phyloP scores from a whole-genome alignment of 345 rosid genomes.

The Pugionium dolabratum region DNA sequence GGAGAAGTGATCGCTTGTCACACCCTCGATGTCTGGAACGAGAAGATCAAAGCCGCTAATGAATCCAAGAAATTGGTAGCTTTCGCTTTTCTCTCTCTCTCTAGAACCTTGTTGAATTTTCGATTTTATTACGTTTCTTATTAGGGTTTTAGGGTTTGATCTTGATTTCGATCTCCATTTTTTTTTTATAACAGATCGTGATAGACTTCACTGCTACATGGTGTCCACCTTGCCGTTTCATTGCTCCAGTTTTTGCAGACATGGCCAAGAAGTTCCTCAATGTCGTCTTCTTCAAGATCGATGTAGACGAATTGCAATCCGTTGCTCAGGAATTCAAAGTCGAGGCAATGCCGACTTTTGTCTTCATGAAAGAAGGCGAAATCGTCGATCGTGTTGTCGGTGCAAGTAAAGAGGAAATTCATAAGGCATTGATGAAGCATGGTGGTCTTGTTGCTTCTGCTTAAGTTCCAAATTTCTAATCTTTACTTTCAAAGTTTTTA shows the following conservation, averaged over 20 bases:
- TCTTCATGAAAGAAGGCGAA: constrained; percentile 51
- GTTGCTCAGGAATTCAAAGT: constrained; percentile 60
- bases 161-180: not conserved
- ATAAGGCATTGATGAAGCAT: constrained; percentile 51
- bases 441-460: constrained; percentile 46
- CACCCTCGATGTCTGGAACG: constrained; percentile 48
- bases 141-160: not conserved
- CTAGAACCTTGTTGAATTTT: not conserved
- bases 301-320: constrained; percentile 66
- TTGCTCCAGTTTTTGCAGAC: constrained; percentile 61
- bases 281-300: constrained; percentile 67
- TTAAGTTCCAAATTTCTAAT: not conserved
- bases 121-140: not conserved
- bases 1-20: constrained; percentile 67
- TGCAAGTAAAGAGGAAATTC: constrained; percentile 59
- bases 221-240: constrained; percentile 32
- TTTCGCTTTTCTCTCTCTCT: not conserved
- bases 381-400: constrained; percentile 61
- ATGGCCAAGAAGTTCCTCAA: constrained; percentile 50
- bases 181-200: constrained; percentile 46
- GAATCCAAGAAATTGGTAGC: constrained; percentile 54
- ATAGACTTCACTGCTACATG: constrained; percentile 72
- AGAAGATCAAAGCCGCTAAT: constrained; percentile 45
- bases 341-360: constrained; percentile 46
- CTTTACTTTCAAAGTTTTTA: not conserved